These are phyloP conservation scores for Globisporangium takayamanum DNA, from an alignment of 352 stramenopile species.

Conservation along the genomic window DNA sequence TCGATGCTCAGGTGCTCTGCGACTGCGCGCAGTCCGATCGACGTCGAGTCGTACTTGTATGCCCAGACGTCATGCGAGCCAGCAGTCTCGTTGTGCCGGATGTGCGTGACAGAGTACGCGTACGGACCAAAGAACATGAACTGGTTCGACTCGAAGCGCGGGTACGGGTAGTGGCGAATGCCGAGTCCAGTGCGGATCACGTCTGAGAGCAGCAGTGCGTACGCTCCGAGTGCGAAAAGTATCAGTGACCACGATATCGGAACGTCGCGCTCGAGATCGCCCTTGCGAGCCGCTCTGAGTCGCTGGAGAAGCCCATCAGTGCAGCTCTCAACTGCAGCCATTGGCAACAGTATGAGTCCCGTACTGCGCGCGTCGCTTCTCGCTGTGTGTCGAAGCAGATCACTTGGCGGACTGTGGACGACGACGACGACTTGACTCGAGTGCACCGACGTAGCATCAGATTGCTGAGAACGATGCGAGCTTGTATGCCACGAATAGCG, in stretches of 20 bases:
- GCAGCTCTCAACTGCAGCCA: too few relatives aligned
- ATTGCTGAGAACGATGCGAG: too few relatives aligned
- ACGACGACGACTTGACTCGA: too few relatives aligned
- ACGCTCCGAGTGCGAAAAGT: conserved; percentile 9
- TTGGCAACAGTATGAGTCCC: too few relatives aligned
- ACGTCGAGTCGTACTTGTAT: conserved; percentile 13
- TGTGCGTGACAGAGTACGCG: conserved; percentile 6
- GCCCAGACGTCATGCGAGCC: conserved; percentile 1
- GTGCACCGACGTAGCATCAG: too few relatives aligned
- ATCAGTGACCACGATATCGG: conserved; percentile 10
- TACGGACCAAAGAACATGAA: conserved; percentile 4
- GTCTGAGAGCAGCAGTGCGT: conserved; percentile 13
- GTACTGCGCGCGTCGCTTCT: too few relatives aligned
- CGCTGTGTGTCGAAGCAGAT: too few relatives aligned
- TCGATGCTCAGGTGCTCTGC: conserved; percentile 5
- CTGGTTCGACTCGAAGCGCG: conserved; percentile 1
- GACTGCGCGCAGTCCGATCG: conserved; percentile 1
- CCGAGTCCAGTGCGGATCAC: conserved; percentile 9
- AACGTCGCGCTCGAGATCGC: background rate
- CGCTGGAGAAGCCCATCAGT: too few relatives aligned
- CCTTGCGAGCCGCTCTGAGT: background rate
- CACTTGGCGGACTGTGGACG: too few relatives aligned
- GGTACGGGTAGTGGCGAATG: conserved; percentile 1
- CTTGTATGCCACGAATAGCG: too few relatives aligned
- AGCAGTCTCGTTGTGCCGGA: conserved; percentile 1